Evolutionary conservation across 805 yeast genomes (phyloP).

Genomic region (Ogataea minuta): DNA sequence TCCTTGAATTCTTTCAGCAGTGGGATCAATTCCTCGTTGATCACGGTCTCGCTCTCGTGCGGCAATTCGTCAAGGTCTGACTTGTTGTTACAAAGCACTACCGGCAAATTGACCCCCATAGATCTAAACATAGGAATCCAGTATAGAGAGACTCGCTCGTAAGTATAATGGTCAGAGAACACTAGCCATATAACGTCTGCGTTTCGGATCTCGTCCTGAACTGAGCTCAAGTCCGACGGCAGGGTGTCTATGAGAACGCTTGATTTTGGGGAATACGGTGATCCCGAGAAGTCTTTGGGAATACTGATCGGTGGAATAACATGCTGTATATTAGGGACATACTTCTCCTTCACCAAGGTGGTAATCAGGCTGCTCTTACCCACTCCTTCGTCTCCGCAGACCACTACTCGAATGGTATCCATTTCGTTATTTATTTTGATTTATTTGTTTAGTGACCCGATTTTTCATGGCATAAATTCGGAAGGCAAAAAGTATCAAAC

Average conservation of each 20-base stretch:
- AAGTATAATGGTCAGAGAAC: constrained; percentile 90
- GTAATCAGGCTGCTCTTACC: constrained; percentile 82
- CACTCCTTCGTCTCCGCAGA: constrained; percentile 93
- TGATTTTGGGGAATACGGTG: constrained; percentile 56
- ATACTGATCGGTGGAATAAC: constrained; percentile 82
- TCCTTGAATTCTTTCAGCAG: constrained; percentile 88
- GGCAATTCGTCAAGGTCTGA: constrained; percentile 29
- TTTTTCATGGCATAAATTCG: constrained; percentile 9
- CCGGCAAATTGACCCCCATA: constrained; percentile 89
- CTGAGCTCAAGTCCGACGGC: constrained; percentile 54
- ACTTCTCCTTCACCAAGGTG: constrained; percentile 76
- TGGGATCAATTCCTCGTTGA: constrained; percentile 81
- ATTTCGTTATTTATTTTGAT: constrained; percentile 10
- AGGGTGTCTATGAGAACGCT: constrained; percentile 82
- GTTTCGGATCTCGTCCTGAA: constrained; percentile 72
- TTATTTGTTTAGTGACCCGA: constrained; percentile 10
- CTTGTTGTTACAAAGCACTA: constrained; percentile 83
- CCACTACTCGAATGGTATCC: constrained; percentile 72
- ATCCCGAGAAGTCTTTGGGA: constrained; percentile 65
- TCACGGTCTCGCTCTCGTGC: constrained; percentile 44
- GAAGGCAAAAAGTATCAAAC: constrained; percentile 15
- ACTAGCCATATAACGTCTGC: constrained; percentile 96
- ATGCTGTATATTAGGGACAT: constrained; percentile 71
- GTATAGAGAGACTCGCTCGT: constrained; percentile 84
- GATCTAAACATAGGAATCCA: constrained; percentile 96